Conservation (phyloP, 495 filamentous ascomycete species). For the Glonium stellatum region DNA sequence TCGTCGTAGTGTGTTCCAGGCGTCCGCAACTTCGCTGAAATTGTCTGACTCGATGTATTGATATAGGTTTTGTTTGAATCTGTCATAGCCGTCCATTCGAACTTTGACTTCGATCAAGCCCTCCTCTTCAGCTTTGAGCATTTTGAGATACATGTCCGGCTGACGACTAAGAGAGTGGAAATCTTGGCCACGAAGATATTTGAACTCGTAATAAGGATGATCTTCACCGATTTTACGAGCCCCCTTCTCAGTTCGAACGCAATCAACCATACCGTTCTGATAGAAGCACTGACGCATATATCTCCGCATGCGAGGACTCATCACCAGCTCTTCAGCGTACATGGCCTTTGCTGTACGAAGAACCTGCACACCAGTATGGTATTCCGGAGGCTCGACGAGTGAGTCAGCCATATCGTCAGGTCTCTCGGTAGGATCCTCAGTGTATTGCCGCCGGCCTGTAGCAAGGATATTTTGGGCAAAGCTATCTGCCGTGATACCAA, state of each 20-base stretch:
- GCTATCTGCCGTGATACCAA: slow-evolving; percentile 82
- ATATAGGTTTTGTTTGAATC: slow-evolving; percentile 67
- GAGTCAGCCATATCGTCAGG: slow-evolving; percentile 74
- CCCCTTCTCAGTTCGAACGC: slow-evolving; percentile 86
- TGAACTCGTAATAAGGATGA: slow-evolving; percentile 95
- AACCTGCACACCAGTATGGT: slow-evolving; percentile 67
- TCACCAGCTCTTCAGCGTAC: slow-evolving; percentile 84
- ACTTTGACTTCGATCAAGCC: slow-evolving; percentile 79
- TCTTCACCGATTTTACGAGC: slow-evolving; percentile 90
- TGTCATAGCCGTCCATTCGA: slow-evolving; percentile 62
- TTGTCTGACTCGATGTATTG: slow-evolving; percentile 86
- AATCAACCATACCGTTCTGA: slow-evolving; percentile 70
- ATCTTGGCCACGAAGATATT: slow-evolving; percentile 85
- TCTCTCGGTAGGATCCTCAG: slow-evolving; percentile 67
- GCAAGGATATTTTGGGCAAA: slow-evolving; percentile 78
- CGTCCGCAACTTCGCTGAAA: slow-evolving; percentile 88
- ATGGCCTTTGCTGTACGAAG: slow-evolving; percentile 71
- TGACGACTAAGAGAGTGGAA: slow-evolving; percentile 69
- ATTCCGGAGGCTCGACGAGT: slow-evolving; percentile 57
- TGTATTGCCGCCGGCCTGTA: slow-evolving; percentile 67
- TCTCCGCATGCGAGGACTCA: slow-evolving; percentile 85
- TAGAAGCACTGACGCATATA: slow-evolving; percentile 78
- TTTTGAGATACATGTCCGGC: slow-evolving; percentile 84
- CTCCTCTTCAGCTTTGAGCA: slow-evolving; percentile 94
- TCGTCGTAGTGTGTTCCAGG: slow-evolving; percentile 81